A percentile compares a stretch with the other conserved stretches of the same genome.
Conservation (phyloP, 2,329 filamentous ascomycete genomes). For the Parascedosporium putredinis region DNA sequence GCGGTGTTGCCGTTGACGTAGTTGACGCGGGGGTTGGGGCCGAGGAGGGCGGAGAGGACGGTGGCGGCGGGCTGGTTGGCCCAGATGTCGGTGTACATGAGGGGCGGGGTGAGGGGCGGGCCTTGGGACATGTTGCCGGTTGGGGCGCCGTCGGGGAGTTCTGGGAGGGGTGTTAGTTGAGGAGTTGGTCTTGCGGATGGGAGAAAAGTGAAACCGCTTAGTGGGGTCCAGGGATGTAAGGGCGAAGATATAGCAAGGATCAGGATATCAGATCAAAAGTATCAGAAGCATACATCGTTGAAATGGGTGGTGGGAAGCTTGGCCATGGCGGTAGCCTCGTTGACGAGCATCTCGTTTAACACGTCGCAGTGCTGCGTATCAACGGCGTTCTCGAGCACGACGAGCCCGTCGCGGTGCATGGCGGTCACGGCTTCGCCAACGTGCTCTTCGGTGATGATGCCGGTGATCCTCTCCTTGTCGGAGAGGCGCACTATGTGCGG, state of each 20-base stretch:
- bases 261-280: not conserved
- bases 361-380: slow-evolving; percentile 8
- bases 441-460: slow-evolving; percentile 13
- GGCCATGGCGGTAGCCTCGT: slow-evolving; percentile 10
- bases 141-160: slow-evolving; percentile 11
- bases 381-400: slow-evolving; percentile 11
- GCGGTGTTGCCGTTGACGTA: slow-evolving; percentile 10
- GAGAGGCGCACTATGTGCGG: slow-evolving; percentile 11
- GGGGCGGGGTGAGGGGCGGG: slow-evolving; percentile 11
- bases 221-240: too few relatives aligned
- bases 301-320: slow-evolving; percentile 13
- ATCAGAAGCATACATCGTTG: slow-evolving; percentile 6
- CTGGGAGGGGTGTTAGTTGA: too few relatives aligned
- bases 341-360: slow-evolving; percentile 9
- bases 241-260: not conserved
- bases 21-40: slow-evolving; percentile 9
- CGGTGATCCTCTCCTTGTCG: slow-evolving; percentile 16
- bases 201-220: too few relatives aligned
- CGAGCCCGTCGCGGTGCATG: slow-evolving; percentile 10
- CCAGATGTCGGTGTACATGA: slow-evolving; percentile 13
- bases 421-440: slow-evolving; percentile 7
- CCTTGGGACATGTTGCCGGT: slow-evolving; percentile 14
- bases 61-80: slow-evolving; percentile 10
- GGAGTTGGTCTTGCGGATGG: too few relatives aligned
- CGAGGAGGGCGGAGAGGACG: slow-evolving; percentile 7